These are phyloP conservation scores for Lepidium sativum DNA, from an alignment of 345 rosid genomes.

Conservation along the genomic window DNA sequence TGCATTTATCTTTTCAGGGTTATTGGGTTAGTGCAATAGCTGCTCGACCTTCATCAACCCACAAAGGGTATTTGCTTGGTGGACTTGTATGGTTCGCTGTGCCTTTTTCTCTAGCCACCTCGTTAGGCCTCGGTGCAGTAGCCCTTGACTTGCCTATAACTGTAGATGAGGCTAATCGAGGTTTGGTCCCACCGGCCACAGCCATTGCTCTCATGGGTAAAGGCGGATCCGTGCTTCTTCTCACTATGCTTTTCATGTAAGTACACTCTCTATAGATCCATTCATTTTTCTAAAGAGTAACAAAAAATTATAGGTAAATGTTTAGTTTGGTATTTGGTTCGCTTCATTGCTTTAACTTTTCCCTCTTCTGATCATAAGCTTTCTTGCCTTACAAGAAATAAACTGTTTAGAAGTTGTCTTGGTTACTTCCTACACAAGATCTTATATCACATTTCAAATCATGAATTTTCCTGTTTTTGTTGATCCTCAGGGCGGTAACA, in stretches of 20 bases:
- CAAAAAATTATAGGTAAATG: too few species aligned
- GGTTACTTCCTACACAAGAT: too few species aligned
- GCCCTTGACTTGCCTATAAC: slow-evolving; percentile 84
- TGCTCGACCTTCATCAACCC: slow-evolving; percentile 88
- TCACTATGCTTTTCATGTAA: slow-evolving; percentile 96
- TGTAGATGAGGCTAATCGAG: slow-evolving; percentile 59
- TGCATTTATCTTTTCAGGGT: slow-evolving; percentile 35
- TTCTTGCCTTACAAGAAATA: too few species aligned
- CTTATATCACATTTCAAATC: too few species aligned
- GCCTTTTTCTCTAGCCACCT: slow-evolving; percentile 86
- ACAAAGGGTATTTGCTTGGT: slow-evolving; percentile 81
- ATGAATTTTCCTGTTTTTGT: not conserved
- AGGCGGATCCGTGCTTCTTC: slow-evolving; percentile 79
- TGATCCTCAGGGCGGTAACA: slow-evolving; percentile 77
- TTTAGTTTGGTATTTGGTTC: not conserved
- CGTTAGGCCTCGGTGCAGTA: slow-evolving; percentile 91
- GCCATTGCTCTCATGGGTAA: slow-evolving; percentile 96
- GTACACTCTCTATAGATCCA: slow-evolving; percentile 2
- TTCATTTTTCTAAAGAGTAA: too few species aligned
- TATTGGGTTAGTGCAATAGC: slow-evolving; percentile 99
- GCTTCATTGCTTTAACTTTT: too few species aligned
- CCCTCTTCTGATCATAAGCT: too few species aligned
- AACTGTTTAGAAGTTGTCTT: too few species aligned
- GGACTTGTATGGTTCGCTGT: slow-evolving; percentile 96
- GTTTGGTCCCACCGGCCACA: slow-evolving; percentile 89